phyloP scores from a whole-genome alignment of 2,329 filamentous ascomycete genomes.

The Colletotrichum nymphaeae region DNA sequence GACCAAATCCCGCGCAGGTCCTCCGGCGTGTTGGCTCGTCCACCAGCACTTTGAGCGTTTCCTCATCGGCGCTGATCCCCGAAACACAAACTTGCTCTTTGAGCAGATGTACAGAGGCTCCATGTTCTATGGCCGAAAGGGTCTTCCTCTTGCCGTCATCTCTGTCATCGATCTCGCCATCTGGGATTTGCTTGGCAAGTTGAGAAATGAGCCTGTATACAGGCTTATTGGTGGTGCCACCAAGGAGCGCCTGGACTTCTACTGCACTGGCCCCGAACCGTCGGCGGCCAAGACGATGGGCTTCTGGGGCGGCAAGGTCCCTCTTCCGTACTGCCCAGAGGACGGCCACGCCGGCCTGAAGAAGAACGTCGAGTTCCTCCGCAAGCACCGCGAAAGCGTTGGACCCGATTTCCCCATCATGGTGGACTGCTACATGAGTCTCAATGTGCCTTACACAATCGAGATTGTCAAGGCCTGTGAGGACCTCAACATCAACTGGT shows the following conservation, averaged over 20 bases:
- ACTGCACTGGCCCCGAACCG: slow-evolving; percentile 93
- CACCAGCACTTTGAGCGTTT: slow-evolving; percentile 95
- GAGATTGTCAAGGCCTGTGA: slow-evolving; percentile 87
- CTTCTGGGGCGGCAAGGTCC: slow-evolving; percentile 91
- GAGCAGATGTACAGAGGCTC: slow-evolving; percentile 97
- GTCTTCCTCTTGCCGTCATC: slow-evolving; percentile 89
- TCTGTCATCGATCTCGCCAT: slow-evolving; percentile 93
- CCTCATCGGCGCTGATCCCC: slow-evolving; percentile 86
- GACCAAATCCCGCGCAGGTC: slow-evolving; percentile 59
- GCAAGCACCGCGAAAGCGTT: slow-evolving; percentile 84
- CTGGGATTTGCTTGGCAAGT: slow-evolving; percentile 93
- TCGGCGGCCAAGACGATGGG: slow-evolving; percentile 84
- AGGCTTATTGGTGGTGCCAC: slow-evolving; percentile 94
- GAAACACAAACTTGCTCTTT: slow-evolving; percentile 91
- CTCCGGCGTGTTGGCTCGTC: slow-evolving; percentile 93
- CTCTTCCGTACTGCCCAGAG: slow-evolving; percentile 88
- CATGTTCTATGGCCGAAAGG: slow-evolving; percentile 97
- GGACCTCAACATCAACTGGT: slow-evolving; percentile 93
- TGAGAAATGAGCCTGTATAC: slow-evolving; percentile 93
- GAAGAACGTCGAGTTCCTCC: slow-evolving; percentile 92
- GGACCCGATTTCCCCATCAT: slow-evolving; percentile 93
- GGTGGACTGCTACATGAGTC: slow-evolving; percentile 97
- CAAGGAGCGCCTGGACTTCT: slow-evolving; percentile 85
- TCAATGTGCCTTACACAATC: slow-evolving; percentile 93
- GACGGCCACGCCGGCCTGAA: slow-evolving; percentile 84